Base-by-base conservation (phyloP, 192 early-diverging fungal genomes). In the Backusella sp. region DNA sequence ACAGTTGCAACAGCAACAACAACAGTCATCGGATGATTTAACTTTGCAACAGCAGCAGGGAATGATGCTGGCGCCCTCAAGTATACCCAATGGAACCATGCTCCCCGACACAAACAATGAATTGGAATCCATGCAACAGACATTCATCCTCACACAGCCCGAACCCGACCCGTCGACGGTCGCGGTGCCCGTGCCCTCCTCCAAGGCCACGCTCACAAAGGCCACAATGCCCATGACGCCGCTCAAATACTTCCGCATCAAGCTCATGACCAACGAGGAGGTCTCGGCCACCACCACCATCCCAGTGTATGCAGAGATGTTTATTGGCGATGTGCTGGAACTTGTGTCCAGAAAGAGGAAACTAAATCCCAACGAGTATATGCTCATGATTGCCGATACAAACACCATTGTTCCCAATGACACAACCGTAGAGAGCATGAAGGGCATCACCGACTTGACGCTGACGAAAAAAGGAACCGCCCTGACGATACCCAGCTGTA, bases 261-360 rank as follows among this genome's bases (percentile, higher is more conserved):
- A 85, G n/a, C 73, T 90, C 0, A 84, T 82, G 68, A 87, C 89
- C 11, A 73, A 75, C 42, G 82, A 85, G 21, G 94, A 96, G 70
- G 95, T 98, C 34, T 89, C 95, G 74, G 95, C 94, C 44, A 96
- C 96, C 0, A 98, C 96, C 1, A 98, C 95, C 1, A 90, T 98
- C 12, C 91, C 91, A 52, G 89, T 96, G 12, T 79, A 88, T 52
- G 82, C 88, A 12, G 87, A 89, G 70, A 92, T 91, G 76, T 88
- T 92, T 19, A 88, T 99, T 56, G 86, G 86, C 28, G 91, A 92
- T 59, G 92, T 97, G 17, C 90, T 98, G 66, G 90, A 95, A 6
- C 81, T 87, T 7, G 94, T 99, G 44, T 98, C 97, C 75, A 82
- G 84, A 34, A 97, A 97, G 77, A 88, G 96, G 62, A 95, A 94